Base-by-base conservation (phyloP, 352 stramenopile genomes). In the Phytophthora tentaculata region DNA sequence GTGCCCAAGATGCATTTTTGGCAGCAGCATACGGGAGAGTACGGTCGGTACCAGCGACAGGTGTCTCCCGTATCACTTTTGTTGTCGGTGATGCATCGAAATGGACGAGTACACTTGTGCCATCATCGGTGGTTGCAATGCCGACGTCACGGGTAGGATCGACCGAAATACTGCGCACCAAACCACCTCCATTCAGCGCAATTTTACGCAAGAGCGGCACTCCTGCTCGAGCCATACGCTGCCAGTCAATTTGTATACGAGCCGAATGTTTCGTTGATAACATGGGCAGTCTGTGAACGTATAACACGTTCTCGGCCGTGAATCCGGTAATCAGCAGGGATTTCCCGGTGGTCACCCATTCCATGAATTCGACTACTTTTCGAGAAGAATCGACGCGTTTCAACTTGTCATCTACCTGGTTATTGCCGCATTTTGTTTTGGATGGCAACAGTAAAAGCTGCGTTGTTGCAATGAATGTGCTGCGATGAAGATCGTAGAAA, bases 271-370 rank as follows among this genome's bases (percentile, higher is more conserved):
- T 69, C 56, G 73, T 55, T 20, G 56, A 54, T 62, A 76, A 43
- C 55, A 83, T 78, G 9, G 82, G 81, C 2, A 91, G 64, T 7
- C 69, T 47, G 60, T 89, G 80, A 5, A 91, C 71, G 9, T 64
- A 73, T 10, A 92, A 20, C 7, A 64, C 43, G 12, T 23, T 53
- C 20, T 78, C 68, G 2, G 17, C 13, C 41, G 19, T 71, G 5
- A 70, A 78, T 4, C 65, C 76, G 16, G 72, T 67, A 8, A 85
- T 62, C 10, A 87, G 22, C 12, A 76, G 32, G 10, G 73, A 77
- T 20, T 75, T 76, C 7, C 55, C 69, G 53, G 49, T 23, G 39
- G 61, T 69, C 32, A 61, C 53, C 73, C 73, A 80, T 23, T 66
- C 52, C 35, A 80, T 56, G 29, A 77, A 67, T 0, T 75, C 43